phyloP scores from a whole-genome alignment of 306 rosid species.

The Casuarina equisetifolia region DNA sequence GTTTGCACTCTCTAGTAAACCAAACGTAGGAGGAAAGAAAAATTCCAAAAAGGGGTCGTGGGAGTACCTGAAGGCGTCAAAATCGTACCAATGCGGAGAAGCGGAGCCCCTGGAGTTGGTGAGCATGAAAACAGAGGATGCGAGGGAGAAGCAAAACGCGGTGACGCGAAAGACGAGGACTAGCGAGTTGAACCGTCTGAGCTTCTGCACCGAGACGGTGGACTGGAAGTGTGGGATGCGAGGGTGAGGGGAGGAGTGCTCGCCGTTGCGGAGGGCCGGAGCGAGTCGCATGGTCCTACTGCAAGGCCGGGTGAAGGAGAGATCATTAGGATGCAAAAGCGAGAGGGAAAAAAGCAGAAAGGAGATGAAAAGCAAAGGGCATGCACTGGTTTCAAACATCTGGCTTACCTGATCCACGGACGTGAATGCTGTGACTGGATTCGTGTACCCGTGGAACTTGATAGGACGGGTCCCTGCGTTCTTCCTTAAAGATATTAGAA shows the following conservation, averaged over 20 bases:
- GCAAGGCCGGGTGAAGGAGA: background rate
- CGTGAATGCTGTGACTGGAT: no score
- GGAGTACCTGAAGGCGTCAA: constrained; percentile 85
- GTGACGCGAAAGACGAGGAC: constrained; percentile 71
- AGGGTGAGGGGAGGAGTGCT: constrained; percentile 46
- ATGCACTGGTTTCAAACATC: no score
- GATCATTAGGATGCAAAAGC: constrained; percentile 1
- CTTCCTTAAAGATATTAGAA: no score
- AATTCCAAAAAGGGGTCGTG: background rate
- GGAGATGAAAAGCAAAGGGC: background rate
- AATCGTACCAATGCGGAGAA: constrained; percentile 81
- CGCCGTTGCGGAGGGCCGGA: constrained; percentile 58
- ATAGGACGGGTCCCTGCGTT: no score
- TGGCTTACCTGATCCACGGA: no score
- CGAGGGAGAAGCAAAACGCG: constrained; percentile 78
- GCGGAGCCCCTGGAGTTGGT: constrained; percentile 57
- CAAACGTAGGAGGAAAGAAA: background rate
- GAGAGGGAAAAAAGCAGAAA: background rate
- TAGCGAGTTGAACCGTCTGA: constrained; percentile 79
- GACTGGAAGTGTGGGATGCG: constrained; percentile 64
- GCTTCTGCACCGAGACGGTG: constrained; percentile 83
- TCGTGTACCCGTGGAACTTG: no score
- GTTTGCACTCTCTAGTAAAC: background rate
- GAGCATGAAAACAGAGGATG: constrained; percentile 85
- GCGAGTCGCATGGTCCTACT: constrained; percentile 62